Evolutionary conservation across 1,284 basidiomycete genomes (phyloP), one percentile per base, ranked within the genome.

Genomic region (Ceratobasidium sp.): DNA sequence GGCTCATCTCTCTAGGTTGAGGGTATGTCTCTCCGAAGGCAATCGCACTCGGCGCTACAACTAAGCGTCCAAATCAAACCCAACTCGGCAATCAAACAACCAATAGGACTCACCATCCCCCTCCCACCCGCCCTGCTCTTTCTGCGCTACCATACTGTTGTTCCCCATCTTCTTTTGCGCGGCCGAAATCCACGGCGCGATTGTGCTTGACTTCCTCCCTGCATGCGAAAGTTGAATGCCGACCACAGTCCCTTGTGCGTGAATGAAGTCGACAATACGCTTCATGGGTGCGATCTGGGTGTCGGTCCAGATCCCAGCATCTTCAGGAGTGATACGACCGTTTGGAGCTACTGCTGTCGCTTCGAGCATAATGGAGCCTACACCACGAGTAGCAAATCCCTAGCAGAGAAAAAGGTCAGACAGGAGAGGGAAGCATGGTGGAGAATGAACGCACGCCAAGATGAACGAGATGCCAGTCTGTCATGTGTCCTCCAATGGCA

Each of bases 211-310:
- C 80, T 94, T 93, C 44, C 92, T 83, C 0, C 92, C 92, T 0
- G 91, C 91, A 79, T 94, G 94, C 0, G 87, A 88, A 16, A 96
- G 85, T 80, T 96, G 94, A 62, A 96, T 87, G 8, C 88, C 94
- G 16, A 59, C 44, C 7, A 28, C 30, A 57, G 88, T 83, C 66
- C 86, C 85, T 76, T 93, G 88, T 1, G 88, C 85, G 79, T 95
- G 92, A 26, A 90, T 88, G 73, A 92, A 93, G 50, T 90, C 86
- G 75, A 93, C 89, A 74, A 96, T 86, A 43, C 88, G 84, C 78
- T 89, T 87, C 69, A 93, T 84, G 0, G 88, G 85, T 2, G 83
- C 85, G 55, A 91, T 88, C 63, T 96, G 94, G 1, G 84, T 85
- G 78, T 94, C 92, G 6, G 85, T 83, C 92, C 92, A 95, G 54